A percentile compares a stretch with the other conserved stretches of the same genome.
Evolutionary conservation across 2,329 filamentous ascomycete species (phyloP).

Genomic region (Aspergillus melleus): DNA sequence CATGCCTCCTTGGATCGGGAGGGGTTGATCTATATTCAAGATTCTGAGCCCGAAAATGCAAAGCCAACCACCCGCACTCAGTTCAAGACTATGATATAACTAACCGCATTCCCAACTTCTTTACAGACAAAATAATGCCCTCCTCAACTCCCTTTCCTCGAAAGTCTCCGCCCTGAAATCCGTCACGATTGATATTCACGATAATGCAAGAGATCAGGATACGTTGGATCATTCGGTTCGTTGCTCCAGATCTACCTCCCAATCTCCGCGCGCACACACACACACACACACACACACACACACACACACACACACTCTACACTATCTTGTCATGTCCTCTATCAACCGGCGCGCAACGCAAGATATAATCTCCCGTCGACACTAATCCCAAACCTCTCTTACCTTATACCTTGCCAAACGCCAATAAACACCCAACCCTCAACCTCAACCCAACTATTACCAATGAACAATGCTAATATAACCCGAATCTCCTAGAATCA

Average conservation of each 20-base stretch:
- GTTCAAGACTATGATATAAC: background rate
- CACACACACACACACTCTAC: no score
- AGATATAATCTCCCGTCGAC: no score
- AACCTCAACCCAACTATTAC: background rate
- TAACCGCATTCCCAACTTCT: background rate
- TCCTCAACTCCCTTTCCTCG: slow-evolving; percentile 82
- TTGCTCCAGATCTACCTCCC: slow-evolving; percentile 15
- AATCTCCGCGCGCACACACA: no score
- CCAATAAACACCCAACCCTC: background rate
- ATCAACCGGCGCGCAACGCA: no score
- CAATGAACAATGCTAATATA: background rate
- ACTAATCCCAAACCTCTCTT: no score
- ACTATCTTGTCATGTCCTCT: no score
- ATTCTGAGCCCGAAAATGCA: no score
- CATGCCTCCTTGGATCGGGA: no score
- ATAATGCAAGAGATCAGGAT: slow-evolving; percentile 84
- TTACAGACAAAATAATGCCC: slow-evolving; percentile 83
- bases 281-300: no score
- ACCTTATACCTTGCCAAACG: no score
- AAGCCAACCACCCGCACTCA: no score
- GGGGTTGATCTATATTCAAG: no score
- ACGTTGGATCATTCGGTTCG: slow-evolving; percentile 84
- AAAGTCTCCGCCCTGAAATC: slow-evolving; percentile 91
- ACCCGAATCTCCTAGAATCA: slow-evolving; percentile 60
- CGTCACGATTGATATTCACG: slow-evolving; percentile 97